These are phyloP conservation scores for Jimgerdemannia lactiflua DNA, from an alignment of 192 early-diverging fungal genomes.

Conservation along the genomic window DNA sequence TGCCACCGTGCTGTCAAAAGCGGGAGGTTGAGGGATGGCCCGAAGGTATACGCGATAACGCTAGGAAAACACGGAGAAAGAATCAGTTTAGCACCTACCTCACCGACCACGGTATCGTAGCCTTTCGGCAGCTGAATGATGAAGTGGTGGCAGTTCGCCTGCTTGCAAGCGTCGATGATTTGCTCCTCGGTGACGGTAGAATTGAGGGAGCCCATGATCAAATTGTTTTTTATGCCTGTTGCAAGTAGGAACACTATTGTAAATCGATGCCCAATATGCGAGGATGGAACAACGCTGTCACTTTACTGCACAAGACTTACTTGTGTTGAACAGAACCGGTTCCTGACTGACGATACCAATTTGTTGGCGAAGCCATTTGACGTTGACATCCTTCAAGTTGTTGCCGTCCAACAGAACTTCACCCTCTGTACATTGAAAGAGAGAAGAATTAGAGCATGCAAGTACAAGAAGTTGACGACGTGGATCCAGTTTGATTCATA, in stretches of 20 bases:
- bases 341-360: conserved; percentile 93
- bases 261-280: not conserved
- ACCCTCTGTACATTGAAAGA: conserved; percentile 23
- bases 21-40: not conserved
- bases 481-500: not conserved
- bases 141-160: conserved; percentile 80
- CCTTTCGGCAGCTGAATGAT: conserved; percentile 77
- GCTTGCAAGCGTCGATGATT: conserved; percentile 62
- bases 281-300: no score
- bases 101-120: conserved; percentile 85
- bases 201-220: conserved; percentile 62
- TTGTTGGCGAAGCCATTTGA: conserved; percentile 78
- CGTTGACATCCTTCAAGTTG: conserved; percentile 73
- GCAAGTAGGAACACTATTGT: conserved; percentile 5
- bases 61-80: not conserved
- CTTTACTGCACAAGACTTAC: not conserved
- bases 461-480: no score
- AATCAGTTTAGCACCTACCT: conserved; percentile 18
- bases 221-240: conserved; percentile 76
- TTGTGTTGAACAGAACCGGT: conserved; percentile 80
- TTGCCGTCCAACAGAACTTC: conserved; percentile 69
- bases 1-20: conserved; percentile 42
- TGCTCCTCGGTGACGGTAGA: conserved; percentile 61
- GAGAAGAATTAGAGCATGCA: conserved; percentile 1
- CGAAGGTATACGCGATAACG: no score